Evolutionary conservation across 257 asterid species (phyloP), one percentile per base, ranked within the genome.

Genomic region (Phtheirospermum japonicum): DNA sequence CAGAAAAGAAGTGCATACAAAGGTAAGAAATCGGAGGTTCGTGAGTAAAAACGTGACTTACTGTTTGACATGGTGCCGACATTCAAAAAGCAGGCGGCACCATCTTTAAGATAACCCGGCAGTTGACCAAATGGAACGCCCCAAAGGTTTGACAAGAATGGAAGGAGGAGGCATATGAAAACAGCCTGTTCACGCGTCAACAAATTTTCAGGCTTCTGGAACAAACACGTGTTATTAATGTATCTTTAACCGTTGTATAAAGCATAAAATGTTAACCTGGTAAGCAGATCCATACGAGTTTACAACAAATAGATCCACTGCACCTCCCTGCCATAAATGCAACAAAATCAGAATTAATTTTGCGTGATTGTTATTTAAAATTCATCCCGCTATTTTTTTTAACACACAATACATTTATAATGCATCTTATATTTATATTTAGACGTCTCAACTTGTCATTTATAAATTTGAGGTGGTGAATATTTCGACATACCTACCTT

Each of bases 51-150:
- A 11, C 3, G 48, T 36, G 69, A 79, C 87, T 71, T 79, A 89
- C 97, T 72, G 61, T 67, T 78, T 60, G 86, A 72, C 81, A 82
- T 72, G 71, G 81, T 71, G 65, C 96, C 96, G 8, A 76, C 73
- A 77, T 89, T 93, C 85, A 93, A 75, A 81, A 93, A 89, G 82
- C 99, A 93, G 65, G 99, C 97, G 20, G 92, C 88, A 54, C 99
- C 97, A 71, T 89, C 96, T 83, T 81, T 89, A 62, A 87, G 76
- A 72, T 93, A 93, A 61, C 56, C 73, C 19, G 95, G 86, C 66
- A 93, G 87, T 75, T 83, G 95, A 74, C 68, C 4, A 74, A 93
- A 93, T 17, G 96, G 95, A 65, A 93, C 76, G 30, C 99, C 99
- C 96, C 96, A 93, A 54, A 89, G 78, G 77, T 87, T 89, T 26